Base-by-base conservation (phyloP, 129 eudicot species). In the Gnaphalium uliginosum region DNA sequence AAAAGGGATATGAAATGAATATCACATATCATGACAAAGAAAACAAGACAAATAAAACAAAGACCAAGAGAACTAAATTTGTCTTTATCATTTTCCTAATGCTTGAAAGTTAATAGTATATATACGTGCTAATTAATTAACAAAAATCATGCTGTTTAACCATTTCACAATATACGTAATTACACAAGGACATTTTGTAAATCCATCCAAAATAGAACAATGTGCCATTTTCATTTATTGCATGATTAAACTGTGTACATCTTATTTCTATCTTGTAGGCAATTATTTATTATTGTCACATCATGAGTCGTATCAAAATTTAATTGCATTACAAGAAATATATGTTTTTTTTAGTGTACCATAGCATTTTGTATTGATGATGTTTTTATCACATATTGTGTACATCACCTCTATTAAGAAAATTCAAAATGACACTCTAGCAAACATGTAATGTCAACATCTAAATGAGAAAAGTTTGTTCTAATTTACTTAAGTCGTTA, bases 221-320 rank as follows among this genome's bases (percentile, higher is more conserved):
- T 73, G n/a, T 59, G 41, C 0, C n/a, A 1, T 73, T 35, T 60
- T 37, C 24, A 73, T 73, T 58, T 73, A 73, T 73, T 73, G 26
- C 58, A 35, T 37, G 58, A 33, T 73, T 72, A 56, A 5, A 6
- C 37, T 39, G 17, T 60, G 39, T 3, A 53, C 24, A 53, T 2
- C 24, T 53, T 17, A 53, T n/a, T 53, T 17, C 23, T 53, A n/a
- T 2, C 60, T 53, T 24, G 58, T 73, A 5, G 56, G 57, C 77
- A 73, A 60, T 10, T 39, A 73, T 17, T 60, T 22, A 73, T 73
- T 29, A 25, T 9, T 61, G 78, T 60, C 59, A 43, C 78, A 4
- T 73, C 78, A 60, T 60, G 51, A 43, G 11, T 43, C 6, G 24
- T 39, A 37, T 60, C 18, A 23, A 8, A 60, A 18, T 60, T 41